Base-by-base conservation (phyloP, 164 flowering plant species). In the Aristolochia fimbriata region DNA sequence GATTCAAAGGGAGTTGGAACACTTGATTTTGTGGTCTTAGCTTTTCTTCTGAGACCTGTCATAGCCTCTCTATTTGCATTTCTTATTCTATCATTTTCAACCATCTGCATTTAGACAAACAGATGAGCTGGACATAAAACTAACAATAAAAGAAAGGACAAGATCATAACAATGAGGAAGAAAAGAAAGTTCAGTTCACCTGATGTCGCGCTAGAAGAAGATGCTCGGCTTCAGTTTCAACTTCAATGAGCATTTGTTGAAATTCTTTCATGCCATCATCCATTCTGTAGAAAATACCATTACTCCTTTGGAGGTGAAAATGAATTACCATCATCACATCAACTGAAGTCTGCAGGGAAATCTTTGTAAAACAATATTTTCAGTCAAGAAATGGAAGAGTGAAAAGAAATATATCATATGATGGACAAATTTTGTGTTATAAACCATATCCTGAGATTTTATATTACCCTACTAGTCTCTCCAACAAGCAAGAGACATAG, bases 31-130 rank as follows among this genome's bases (percentile, higher is more conserved):
- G 95, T 86, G 7, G 97, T 85, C 50, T 78, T 69, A 48, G 99
- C 96, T 62, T 74, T 81, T 76, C 77, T 88, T 65, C 97, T 75
- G 6, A 91, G 65, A 1, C 96, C 89, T 16, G 93, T 94, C 45
- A 86, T 68, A 45, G 97, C 95, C 72, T 88, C 95, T 68, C 96
- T 79, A 55, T 82, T 90, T 59, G 86, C 97, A 77, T 94, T 83
- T 65, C 96, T 78, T 64, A 80, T 9, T 65, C 70, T 86, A 73
- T 86, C 97, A 70, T 79, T 88, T 59, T 94, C 97, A 62, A 88
- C 86, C 47, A 90, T 52, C 92, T 93, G 78, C 69, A 59, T 15
- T 13, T 4, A 27, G 21, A 15, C n/a, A 50, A 6, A 16, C 16
- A 54, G 46, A 15, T 41, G 47, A 30, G 17, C 58, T 12, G 55